Evolutionary conservation across 306 rosid species (phyloP), one percentile per base, ranked within the genome.

Genomic region (Astragalus glycyphyllos): DNA sequence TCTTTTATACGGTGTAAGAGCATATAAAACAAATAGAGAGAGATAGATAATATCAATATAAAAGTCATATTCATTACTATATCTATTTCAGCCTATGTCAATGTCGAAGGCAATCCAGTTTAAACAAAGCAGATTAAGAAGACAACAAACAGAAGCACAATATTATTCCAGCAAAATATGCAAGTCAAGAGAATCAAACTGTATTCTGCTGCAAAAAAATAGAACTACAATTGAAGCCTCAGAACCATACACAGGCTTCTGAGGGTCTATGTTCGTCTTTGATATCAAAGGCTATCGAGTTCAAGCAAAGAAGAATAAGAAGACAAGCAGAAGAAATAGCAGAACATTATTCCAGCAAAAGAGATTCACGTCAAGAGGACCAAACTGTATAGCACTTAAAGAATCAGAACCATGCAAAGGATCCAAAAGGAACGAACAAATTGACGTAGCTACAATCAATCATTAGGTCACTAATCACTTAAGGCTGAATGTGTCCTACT

Each of bases 211-310:
- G n/a, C n/a, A n/a, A n/a, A 38, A 6, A 6, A 38, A 38, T 38
- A 38, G 44, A 38, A 2, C 44, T 7, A 38, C 44, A 38, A 38
- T 38, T 0, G 44, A 74, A 38, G 67, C 11, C 56, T 47, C 11
- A 9, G 44, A 69, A 48, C 60, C n/a, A 44, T 34, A 58, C 46
- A 53, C 56, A 44, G 56, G 68, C 56, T 41, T 68, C 9, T 16
- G 17, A 67, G 38, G 6, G 38, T 34, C 38, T 34, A 2, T 38
- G 44, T 0, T 7, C 11, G 29, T 23, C 29, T 51, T 29, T n/a
- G 11, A 63, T 31, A 56, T 54, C 13, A 17, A 37, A 5, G 11
- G 44, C 12, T 42, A 17, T 4, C 29, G 26, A 41, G 60, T 34
- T 65, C 31, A 67, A 13, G 61, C 35, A 58, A 48, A 26, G 11